Base-by-base conservation (phyloP, 768 basidiomycete species). In the Pulveroboletus sp. region DNA sequence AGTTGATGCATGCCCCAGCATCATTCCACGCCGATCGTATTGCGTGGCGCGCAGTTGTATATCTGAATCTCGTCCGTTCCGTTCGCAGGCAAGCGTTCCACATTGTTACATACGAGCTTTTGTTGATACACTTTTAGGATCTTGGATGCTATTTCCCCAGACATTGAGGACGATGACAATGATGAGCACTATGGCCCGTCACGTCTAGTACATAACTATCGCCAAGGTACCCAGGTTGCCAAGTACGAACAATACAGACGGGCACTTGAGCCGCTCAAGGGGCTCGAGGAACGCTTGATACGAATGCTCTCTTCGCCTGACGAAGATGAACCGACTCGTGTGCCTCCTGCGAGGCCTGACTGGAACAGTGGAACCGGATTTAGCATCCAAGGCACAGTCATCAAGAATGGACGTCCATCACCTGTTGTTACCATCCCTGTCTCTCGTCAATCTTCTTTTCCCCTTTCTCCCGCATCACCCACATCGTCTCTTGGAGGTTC, bases 1-100 rank as follows among this genome's bases (percentile, higher is more conserved):
- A 91, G 67, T 76, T 93, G 11, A 68, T 90, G 63, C 87, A 92
- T 63, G 77, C 85, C 1, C 85, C 85, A 8, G 81, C 80, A 32
- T 79, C 85, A 33, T 91, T 93, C 67, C 80, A 80, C 56, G 81
- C 83, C 15, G 89, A 92, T 64, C 77, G 89, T 54, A 81, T 87
- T 48, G 86, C 89, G 26, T 93, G 89, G 89, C 81, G 89, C 45
- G 79, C 86, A 43, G 89, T 93, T 58, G 86, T 93, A 60, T 93
- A 92, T 71, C 78, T 92, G 52, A 93, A 93, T 69, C 76, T 93
- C 55, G 85, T 91, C 52, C 83, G 84, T 64, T 92, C 89, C 52
- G 71, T 92, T 59, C 82, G 83, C 60, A 80, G 85, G 85, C 83
- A 64, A 55, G 75, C 67, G 39, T 49, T 41, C 49, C 30, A 28